Percentiles rank a stretch among this genome's conserved stretches.
Conservation (phyloP, 2,329 filamentous ascomycete genomes). For the Penicillium expansum region DNA sequence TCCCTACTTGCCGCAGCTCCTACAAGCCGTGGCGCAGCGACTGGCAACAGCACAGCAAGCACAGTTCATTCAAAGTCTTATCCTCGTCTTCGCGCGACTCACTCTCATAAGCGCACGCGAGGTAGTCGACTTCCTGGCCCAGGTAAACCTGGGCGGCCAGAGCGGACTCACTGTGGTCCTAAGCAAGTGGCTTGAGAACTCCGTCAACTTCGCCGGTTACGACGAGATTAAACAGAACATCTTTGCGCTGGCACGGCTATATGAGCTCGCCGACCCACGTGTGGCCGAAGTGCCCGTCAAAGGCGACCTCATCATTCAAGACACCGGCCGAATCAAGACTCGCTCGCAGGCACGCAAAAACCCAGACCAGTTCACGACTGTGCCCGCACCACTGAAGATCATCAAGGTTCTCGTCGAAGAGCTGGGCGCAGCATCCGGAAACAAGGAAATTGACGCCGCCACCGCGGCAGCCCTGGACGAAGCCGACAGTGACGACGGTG, state of each 20-base stretch:
- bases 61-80: conserved; percentile 91
- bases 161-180: conserved; percentile 87
- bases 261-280: conserved; percentile 78
- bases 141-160: conserved; percentile 70
- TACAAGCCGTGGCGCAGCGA: conserved; percentile 82
- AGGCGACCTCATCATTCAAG: conserved; percentile 81
- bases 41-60: conserved; percentile 79
- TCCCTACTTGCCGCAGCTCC: conserved; percentile 81
- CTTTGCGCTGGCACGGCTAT: conserved; percentile 88
- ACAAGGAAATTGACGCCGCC: conserved; percentile 52
- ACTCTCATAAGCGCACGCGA: conserved; percentile 82
- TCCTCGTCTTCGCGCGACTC: conserved; percentile 88
- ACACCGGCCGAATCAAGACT: conserved; percentile 85
- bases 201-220: conserved; percentile 94
- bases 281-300: conserved; percentile 79
- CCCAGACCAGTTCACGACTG: conserved; percentile 83
- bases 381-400: conserved; percentile 89
- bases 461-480: conserved; percentile 59
- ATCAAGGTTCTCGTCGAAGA: conserved; percentile 94
- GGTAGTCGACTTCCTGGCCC: conserved; percentile 85
- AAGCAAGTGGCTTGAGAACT: conserved; percentile 96
- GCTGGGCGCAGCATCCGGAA: conserved; percentile 74
- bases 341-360: conserved; percentile 84
- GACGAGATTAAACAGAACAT: conserved; percentile 97
- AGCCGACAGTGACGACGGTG: conserved; percentile 65